Base-by-base conservation (phyloP, 331 rosid species). In the Quercus phellos region DNA sequence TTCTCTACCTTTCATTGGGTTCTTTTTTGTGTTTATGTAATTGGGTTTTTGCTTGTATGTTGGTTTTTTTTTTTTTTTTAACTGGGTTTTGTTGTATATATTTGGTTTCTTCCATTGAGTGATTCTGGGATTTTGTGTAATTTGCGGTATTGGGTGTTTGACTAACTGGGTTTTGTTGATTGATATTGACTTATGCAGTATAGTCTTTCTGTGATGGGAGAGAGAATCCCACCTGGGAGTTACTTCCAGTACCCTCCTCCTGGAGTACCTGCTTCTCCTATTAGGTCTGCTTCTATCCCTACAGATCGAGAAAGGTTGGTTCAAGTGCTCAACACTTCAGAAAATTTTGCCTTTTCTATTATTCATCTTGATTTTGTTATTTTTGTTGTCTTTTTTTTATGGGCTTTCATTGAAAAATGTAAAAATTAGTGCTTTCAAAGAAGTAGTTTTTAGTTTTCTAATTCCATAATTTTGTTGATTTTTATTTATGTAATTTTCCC, bases 191-290 rank as follows among this genome's bases (percentile, higher is more conserved):
- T 64, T 58, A 3, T 18, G 50, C 58, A 74, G 63, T 9, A 67
- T 19, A 79, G 85, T 64, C 53, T 63, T 56, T 78, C 74, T 56
- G 50, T 70, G 88, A 92, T 92, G 97, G 94, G 93, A 71, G 97
- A 92, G 83, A 90, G 97, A 87, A 92, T 90, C 78, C 89, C 91
- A 27, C 82, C 87, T 72, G 90, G 94, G 59, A 90, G 94, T 85
- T 90, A 87, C 90, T 92, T 92, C 80, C 97, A 89, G 82, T 92
- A 86, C 81, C 94, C 98, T 81, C 98, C 98, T 81, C 92, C 94
- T 56, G 89, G 82, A 34, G 79, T 90, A 51, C 97, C 89, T 13
- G 94, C 94, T 42, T 93, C 96, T 38, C 97, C 97, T 3, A 87
- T 79, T 34, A 87, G 94, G 87, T 77, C 96, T 43, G 79, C 86